A percentile compares a stretch with the other conserved stretches of the same genome.
Conservation (phyloP, 345 rosid genomes). For the Viola odorata region DNA sequence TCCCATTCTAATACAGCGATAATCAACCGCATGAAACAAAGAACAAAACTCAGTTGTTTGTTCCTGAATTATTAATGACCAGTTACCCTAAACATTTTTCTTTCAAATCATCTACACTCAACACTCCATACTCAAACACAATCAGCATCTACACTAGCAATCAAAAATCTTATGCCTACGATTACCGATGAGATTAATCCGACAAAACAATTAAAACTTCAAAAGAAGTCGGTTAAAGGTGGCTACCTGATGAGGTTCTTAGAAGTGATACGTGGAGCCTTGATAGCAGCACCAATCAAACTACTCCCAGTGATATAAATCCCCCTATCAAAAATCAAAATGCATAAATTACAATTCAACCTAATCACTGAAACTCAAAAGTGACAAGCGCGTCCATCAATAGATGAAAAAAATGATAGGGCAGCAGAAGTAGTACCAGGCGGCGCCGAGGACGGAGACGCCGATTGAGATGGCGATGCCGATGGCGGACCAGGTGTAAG, state of each 20-base stretch:
- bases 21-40: too few species aligned
- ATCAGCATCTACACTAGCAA: too few species aligned
- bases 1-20: not conserved
- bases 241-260: slow-evolving; percentile 87
- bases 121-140: too few species aligned
- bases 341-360: not conserved
- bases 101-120: too few species aligned
- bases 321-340: slow-evolving; percentile 46
- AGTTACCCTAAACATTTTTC: too few species aligned
- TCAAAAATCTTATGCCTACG: too few species aligned
- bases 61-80: too few species aligned
- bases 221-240: not conserved
- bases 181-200: too few species aligned
- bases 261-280: slow-evolving; percentile 97
- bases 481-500: slow-evolving; percentile 89
- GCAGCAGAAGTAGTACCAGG: slow-evolving; percentile 47
- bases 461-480: slow-evolving; percentile 96
- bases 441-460: slow-evolving; percentile 98
- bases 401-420: not conserved
- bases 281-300: slow-evolving; percentile 96
- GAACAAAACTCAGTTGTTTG: too few species aligned
- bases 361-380: not conserved
- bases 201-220: not conserved
- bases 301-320: slow-evolving; percentile 97
- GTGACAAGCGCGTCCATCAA: not conserved